These are phyloP conservation scores for Choricystis sp. DNA, from an alignment of 139 green algal species.

Conservation along the genomic window DNA sequence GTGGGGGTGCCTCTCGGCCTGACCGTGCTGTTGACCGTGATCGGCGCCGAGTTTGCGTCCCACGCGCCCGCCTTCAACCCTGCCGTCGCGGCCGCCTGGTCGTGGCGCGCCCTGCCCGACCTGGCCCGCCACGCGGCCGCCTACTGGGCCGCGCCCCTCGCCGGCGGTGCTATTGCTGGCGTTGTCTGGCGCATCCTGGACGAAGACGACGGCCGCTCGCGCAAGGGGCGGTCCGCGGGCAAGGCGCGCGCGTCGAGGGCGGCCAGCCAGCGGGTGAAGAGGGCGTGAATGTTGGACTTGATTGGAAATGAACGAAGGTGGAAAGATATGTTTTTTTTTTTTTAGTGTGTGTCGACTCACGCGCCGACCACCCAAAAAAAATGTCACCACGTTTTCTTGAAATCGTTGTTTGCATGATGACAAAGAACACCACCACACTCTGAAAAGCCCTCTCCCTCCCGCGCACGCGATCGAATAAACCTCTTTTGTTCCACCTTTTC, in stretches of 20 bases:
- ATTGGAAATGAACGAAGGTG: neutral
- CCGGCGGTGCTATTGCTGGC: neutral
- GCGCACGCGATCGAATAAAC: no score
- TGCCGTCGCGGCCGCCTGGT: neutral
- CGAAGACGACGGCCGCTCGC: neutral
- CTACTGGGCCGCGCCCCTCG: neutral
- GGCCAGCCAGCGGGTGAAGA: neutral
- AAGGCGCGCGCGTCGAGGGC: neutral
- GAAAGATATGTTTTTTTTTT: no score
- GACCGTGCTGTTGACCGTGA: neutral
- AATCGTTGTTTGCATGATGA: no score
- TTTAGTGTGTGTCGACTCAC: no score
- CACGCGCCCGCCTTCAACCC: neutral
- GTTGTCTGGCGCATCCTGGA: neutral
- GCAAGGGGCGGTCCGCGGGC: no score
- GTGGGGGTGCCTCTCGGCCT: neutral
- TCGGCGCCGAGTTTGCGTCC: neutral
- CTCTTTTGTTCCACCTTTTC: no score
- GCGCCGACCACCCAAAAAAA: no score
- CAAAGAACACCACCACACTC: neutral
- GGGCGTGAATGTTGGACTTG: neutral
- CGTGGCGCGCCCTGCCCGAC: neutral
- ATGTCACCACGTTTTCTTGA: no score
- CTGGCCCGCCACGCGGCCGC: neutral
- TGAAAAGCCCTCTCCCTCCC: neutral